Evolutionary conservation across 768 basidiomycete species (phyloP).

Genomic region (Phaeotremella fagi): DNA sequence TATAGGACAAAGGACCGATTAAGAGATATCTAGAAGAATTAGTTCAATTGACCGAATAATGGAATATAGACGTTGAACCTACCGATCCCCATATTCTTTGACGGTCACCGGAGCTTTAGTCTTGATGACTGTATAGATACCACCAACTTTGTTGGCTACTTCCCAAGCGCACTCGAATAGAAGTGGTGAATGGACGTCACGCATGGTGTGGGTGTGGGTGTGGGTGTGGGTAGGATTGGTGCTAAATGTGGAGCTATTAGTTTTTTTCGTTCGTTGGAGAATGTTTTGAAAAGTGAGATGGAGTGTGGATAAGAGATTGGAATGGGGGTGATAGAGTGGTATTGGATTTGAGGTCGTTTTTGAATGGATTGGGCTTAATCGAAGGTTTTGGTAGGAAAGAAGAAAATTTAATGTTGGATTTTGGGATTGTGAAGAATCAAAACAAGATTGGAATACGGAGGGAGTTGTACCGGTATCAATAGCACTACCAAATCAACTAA

Average conservation of each 20-base stretch:
- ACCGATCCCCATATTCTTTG: slow-evolving; percentile 66
- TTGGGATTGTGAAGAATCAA: too few species aligned
- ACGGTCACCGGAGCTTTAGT: slow-evolving; percentile 98
- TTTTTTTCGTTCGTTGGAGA: background rate
- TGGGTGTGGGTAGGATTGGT: background rate
- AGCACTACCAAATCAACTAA: too few species aligned
- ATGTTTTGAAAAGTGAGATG: background rate
- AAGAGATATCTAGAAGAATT: slow-evolving; percentile 67
- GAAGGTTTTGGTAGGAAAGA: too few species aligned
- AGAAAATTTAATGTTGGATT: too few species aligned
- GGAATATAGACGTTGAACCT: slow-evolving; percentile 1
- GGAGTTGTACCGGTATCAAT: too few species aligned
- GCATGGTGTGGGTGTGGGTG: slow-evolving; percentile 9
- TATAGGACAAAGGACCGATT: slow-evolving; percentile 97
- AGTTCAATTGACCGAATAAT: background rate
- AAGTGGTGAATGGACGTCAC: slow-evolving; percentile 58
- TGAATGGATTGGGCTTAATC: too few species aligned
- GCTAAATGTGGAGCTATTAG: background rate
- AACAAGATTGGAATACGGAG: too few species aligned
- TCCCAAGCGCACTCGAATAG: slow-evolving; percentile 98
- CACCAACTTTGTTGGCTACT: slow-evolving; percentile 97
- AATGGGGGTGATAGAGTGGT: background rate
- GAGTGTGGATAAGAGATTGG: background rate
- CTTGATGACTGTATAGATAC: slow-evolving; percentile 99
- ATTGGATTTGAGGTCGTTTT: too few species aligned